Percentiles rank a stretch among this genome's conserved stretches.
Evolutionary conservation across 139 green algal genomes (phyloP).

Genomic region (Picochlorum sp.): DNA sequence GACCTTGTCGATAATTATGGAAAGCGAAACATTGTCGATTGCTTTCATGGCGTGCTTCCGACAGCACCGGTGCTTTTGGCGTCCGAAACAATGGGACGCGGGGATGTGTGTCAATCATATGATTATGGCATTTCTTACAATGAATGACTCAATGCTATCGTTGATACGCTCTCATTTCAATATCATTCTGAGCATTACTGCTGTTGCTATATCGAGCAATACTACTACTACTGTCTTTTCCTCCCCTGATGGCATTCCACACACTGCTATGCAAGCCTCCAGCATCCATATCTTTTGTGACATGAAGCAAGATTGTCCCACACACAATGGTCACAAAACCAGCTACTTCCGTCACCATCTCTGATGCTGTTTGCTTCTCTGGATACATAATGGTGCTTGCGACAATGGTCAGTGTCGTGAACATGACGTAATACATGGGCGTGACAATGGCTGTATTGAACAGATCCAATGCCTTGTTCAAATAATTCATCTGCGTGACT

Average conservation of each 20-base stretch:
- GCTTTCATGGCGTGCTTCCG: no score
- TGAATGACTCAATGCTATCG: no score
- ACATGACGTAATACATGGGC: conserved; percentile 99
- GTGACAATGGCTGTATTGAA: conserved; percentile 97
- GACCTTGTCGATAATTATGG: no score
- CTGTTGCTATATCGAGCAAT: background rate
- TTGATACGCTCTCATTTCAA: background rate
- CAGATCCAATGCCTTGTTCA: conserved; percentile 94
- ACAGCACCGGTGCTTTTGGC: no score
- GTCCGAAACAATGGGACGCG: no score
- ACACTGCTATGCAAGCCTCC: background rate
- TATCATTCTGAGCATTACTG: background rate
- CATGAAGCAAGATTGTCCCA: conserved; percentile 89
- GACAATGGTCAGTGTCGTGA: conserved; percentile 85
- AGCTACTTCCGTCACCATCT: conserved; percentile 68
- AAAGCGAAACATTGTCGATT: no score
- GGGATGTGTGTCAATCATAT: no score
- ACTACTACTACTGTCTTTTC: background rate
- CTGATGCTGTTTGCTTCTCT: conserved; percentile 51
- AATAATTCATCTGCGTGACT: conserved; percentile 94
- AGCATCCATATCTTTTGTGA: conserved; percentile 73
- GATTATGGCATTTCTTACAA: no score
- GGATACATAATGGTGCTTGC: conserved; percentile 69
- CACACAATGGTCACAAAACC: conserved; percentile 93
- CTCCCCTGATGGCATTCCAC: background rate